Base-by-base conservation (phyloP, 495 filamentous ascomycete species). In the Parathielavia appendiculata region DNA sequence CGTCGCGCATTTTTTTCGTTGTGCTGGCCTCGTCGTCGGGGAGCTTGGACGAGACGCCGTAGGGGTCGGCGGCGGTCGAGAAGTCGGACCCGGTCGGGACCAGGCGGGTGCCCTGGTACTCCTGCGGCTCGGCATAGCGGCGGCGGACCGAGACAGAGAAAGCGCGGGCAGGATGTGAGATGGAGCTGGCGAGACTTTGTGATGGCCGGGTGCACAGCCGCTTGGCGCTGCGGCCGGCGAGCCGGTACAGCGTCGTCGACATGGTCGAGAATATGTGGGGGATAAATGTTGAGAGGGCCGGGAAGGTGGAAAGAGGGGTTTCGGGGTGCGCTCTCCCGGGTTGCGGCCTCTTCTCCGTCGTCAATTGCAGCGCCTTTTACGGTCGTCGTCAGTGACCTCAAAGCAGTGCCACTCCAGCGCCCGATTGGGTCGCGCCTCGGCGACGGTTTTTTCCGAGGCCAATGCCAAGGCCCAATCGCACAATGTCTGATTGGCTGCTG, bases 71-170 rank as follows among this genome's bases (percentile, higher is more conserved):
- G 32, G 69, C 54, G 51, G 81, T 75, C 52, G 77, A 73, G 64
- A 88, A 84, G 73, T 87, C 79, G 64, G 85, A 77, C 69, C 83
- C 81, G 59, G 82, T 82, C 51, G 86, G 85, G 41, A 86, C 75
- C 57, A 90, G 77, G 68, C 84, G 86, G 56, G 88, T 86, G 58
- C 80, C 66, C 70, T 84, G 76, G 62, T 85, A 84, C 63, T 74
- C 74, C 53, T 77, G 67, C 38, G 77, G 67, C 41, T 79, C 74
- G 61, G 86, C 85, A 64, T 83, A 78, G 60, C 77, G 80, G 60
- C 86, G 86, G 62, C 86, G 76, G 40, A 80, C 73, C 26, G 89
- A 79, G 63, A 83, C 81, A 63, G 89, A 83, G 73, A 96, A 83
- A 63, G 83, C 81, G 63, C 89, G 83, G 58, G 74, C 63, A 35